phyloP scores from a whole-genome alignment of 2,329 filamentous ascomycete species.

The Cordyceps cicadae region DNA sequence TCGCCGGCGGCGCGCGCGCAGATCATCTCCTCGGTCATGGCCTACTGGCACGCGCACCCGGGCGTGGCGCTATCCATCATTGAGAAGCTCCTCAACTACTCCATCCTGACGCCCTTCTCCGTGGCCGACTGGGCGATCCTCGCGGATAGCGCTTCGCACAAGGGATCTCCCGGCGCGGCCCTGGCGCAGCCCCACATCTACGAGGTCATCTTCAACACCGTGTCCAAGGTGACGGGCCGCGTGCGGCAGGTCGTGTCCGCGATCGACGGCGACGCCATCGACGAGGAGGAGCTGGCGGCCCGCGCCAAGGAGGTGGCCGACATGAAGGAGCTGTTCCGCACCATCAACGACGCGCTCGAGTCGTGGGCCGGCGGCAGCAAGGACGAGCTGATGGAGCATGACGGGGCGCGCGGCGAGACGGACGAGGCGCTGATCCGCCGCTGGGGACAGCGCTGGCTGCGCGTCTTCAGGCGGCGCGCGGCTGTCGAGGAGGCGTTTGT shows the following conservation, averaged over 20 bases:
- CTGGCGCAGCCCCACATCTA: constrained; percentile 72
- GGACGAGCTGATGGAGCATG: constrained; percentile 66
- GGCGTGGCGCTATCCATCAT: constrained; percentile 87
- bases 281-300: constrained; percentile 42
- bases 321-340: constrained; percentile 71
- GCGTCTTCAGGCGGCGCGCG: constrained; percentile 72
- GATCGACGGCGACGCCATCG: constrained; percentile 41
- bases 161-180: constrained; percentile 48
- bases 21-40: constrained; percentile 82
- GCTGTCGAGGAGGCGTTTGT: constrained; percentile 75
- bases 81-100: constrained; percentile 96
- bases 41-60: constrained; percentile 88
- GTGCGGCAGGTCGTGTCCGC: constrained; percentile 70
- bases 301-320: constrained; percentile 60
- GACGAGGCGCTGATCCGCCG: constrained; percentile 59
- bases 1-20: constrained; percentile 73
- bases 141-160: constrained; percentile 40
- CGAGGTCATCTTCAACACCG: constrained; percentile 82
- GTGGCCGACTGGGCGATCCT: constrained; percentile 87
- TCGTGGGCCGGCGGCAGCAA: constrained; percentile 66
- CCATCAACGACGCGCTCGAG: constrained; percentile 69
- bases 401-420: constrained; percentile 46
- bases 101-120: constrained; percentile 75
- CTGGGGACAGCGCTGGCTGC: constrained; percentile 82
- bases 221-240: constrained; percentile 81